These are phyloP conservation scores for Cenchrus americanus DNA, from an alignment of 176 grass and related monocot genomes.

Conservation along the genomic window DNA sequence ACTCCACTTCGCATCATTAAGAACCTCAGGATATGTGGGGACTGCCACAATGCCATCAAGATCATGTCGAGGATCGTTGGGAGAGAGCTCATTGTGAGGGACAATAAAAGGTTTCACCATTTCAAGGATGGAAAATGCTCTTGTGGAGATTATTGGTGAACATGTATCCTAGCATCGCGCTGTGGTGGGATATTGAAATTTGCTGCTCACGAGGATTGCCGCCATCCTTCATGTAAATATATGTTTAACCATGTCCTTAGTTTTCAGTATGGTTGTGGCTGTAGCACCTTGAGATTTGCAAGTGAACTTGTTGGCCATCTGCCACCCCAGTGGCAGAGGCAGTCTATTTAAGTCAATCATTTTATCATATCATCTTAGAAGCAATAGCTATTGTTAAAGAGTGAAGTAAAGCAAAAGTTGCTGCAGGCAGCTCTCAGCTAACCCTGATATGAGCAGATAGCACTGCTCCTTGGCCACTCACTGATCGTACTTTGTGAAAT, in stretches of 20 bases:
- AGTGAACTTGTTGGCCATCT: background rate
- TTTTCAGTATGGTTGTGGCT: background rate
- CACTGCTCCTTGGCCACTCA: slow-evolving; percentile 3
- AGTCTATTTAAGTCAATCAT: too few relatives aligned
- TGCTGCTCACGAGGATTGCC: too few relatives aligned
- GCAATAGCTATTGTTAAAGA: background rate
- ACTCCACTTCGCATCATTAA: slow-evolving; percentile 16
- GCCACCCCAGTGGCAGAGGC: background rate
- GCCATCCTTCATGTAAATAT: background rate
- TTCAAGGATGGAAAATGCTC: slow-evolving; percentile 19
- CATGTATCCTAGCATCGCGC: background rate
- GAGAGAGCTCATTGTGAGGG: slow-evolving; percentile 24
- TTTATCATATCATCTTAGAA: too few relatives aligned
- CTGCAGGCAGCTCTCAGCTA: background rate
- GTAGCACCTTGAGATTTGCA: slow-evolving; percentile 11
- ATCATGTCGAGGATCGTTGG: slow-evolving; percentile 9
- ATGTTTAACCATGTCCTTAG: background rate
- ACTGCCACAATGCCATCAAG: slow-evolving; percentile 8
- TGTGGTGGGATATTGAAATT: background rate
- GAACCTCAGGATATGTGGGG: slow-evolving; percentile 16
- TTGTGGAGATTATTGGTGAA: slow-evolving; percentile 20
- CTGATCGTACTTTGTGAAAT: background rate
- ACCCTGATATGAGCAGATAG: too few relatives aligned
- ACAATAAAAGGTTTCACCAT: slow-evolving; percentile 21
- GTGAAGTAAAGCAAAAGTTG: background rate